phyloP scores from a whole-genome alignment of 1,284 basidiomycete genomes.

The Ustilago curta region DNA sequence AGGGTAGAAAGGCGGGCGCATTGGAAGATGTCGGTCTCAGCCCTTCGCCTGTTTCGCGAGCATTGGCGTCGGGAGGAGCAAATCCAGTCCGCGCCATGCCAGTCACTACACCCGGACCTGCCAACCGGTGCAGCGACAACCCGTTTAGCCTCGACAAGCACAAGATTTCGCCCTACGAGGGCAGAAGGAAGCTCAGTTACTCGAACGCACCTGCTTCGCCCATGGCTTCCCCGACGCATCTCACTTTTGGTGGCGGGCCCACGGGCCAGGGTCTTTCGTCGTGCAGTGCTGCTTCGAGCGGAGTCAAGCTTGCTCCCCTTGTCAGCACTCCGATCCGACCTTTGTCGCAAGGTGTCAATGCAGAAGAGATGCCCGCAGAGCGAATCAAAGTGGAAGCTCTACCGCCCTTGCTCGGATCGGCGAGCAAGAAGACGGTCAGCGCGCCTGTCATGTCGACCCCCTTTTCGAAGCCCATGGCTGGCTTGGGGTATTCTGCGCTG shows the following conservation, averaged over 20 bases:
- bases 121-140: constrained; percentile 31
- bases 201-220: constrained; percentile 35
- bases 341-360: constrained; percentile 13
- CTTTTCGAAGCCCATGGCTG: constrained; percentile 41
- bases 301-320: constrained; percentile 39
- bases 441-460: constrained; percentile 44
- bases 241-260: constrained; percentile 21
- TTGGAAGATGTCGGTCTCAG: constrained; percentile 27
- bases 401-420: constrained; percentile 35
- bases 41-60: constrained; percentile 39
- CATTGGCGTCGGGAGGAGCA: constrained; percentile 26
- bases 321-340: constrained; percentile 49
- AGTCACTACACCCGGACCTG: constrained; percentile 36
- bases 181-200: constrained; percentile 43
- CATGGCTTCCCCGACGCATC: constrained; percentile 30
- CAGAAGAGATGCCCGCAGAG: constrained; percentile 22
- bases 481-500: constrained; percentile 27
- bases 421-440: constrained; percentile 25
- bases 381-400: constrained; percentile 31
- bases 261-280: constrained; percentile 29
- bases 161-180: constrained; percentile 57
- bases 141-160: constrained; percentile 64
- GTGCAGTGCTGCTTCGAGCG: constrained; percentile 10
- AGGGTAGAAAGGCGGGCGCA: constrained; percentile 7
- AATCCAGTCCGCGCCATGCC: constrained; percentile 28